Conservation (phyloP, 257 asterid genomes). For the Rubia yunnanensis region DNA sequence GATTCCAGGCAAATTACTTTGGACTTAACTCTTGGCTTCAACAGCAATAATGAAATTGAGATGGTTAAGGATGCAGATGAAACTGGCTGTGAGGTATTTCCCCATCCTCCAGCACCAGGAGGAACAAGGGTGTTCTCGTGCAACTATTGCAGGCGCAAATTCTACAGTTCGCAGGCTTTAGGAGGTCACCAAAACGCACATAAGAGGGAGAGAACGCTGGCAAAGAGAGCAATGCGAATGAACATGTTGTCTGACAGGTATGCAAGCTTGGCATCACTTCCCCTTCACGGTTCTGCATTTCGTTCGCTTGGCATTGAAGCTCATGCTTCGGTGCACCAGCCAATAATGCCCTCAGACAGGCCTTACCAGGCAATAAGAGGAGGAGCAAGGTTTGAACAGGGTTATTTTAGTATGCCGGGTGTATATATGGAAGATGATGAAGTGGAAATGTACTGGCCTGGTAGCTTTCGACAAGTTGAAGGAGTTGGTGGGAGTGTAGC, state of each 20-base stretch:
- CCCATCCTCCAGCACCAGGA: conserved; percentile 30
- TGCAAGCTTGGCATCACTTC: conserved; percentile 79
- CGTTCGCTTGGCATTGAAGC: conserved; percentile 78
- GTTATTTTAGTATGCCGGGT: conserved; percentile 47
- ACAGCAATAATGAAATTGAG: conserved; percentile 16
- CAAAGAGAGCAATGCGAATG: conserved; percentile 83
- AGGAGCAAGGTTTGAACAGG: conserved; percentile 61
- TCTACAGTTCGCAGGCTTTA: conserved; percentile 89
- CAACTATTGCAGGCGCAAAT: conserved; percentile 84
- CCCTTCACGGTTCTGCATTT: conserved; percentile 61
- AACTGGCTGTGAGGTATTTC: conserved; percentile 12
- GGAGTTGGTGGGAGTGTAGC: conserved; percentile 25
- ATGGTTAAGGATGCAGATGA: conserved; percentile 16
- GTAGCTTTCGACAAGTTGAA: conserved; percentile 69
- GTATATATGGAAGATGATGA: conserved; percentile 50
- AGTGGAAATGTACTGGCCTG: conserved; percentile 69
- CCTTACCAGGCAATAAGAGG: conserved; percentile 29
- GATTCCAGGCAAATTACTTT: conserved; percentile 36
- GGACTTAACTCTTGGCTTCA: conserved; percentile 66
- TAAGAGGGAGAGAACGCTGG: conserved; percentile 82
- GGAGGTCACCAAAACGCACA: conserved; percentile 98
- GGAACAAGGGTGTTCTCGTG: conserved; percentile 66
- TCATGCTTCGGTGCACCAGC: conserved; percentile 61
- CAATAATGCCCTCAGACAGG: conserved; percentile 26
- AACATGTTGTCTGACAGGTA: conserved; percentile 73